Evolutionary conservation across 371 early-diverging fungal species (phyloP), one percentile per base, ranked within the genome.

Genomic region (Mortierella sp.): DNA sequence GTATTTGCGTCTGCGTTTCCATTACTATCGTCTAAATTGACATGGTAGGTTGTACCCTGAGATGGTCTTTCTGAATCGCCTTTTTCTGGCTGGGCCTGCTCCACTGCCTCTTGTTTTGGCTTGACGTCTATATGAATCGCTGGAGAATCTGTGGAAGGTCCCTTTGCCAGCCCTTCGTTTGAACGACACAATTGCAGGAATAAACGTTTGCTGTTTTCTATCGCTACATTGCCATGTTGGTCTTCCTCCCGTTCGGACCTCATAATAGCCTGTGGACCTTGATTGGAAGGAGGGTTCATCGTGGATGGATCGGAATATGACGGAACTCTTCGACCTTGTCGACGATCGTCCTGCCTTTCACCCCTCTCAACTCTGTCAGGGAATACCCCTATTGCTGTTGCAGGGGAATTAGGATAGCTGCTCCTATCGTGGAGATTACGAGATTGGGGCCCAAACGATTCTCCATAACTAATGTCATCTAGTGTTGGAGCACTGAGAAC

Each of bases 401-500:
- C 58, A 7, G 64, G 68, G 0, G 69, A 60, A 26, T 23, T 59
- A 13, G 72, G 68, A 23, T 68, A 53, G 49, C 66, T 61, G 17
- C 22, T 61, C 8, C 55, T 66, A 43, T 22, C 23, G 19, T 58
- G 55, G 19, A 45, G 43, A 7, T 76, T 61, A 10, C 42, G 58
- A 10, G 43, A 55, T 19, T 58, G 59, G 7, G 64, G 5, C 0
- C 61, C 61, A 7, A 66, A 26, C 5, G 47, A 49, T 15, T 78
- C 70, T 22, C 26, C 26, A 64, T 45, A 51, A 1, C 53, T 15
- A 8, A 29, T 13, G 2, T 66, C 73, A 10, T 72, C 70, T 6
- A 62, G 47, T 28, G 45, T 60, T 26, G 72, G 66, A 0, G 68
- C 67, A 63, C 72, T 72, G 8, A 54, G 64, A 13, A 68, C n/a